Conservation (phyloP, 2,329 filamentous ascomycete species). For the Trichoderma atrobrunneum region DNA sequence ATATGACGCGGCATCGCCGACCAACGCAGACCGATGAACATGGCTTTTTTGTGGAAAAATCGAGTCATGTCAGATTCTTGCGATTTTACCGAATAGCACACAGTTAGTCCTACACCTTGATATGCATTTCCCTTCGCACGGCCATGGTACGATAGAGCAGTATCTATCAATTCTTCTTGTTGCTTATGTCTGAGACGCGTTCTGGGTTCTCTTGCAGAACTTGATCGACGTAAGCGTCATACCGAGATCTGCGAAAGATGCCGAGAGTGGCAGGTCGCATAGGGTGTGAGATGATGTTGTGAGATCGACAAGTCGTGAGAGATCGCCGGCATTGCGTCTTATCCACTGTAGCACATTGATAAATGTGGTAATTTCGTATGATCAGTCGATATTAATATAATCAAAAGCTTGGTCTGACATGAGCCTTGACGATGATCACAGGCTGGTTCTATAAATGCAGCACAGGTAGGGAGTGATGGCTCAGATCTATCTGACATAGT, state of each 20-base stretch:
- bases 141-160: not conserved
- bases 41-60: not conserved
- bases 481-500: not conserved
- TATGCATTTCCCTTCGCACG: not conserved
- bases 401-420: not conserved
- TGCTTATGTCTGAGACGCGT: not conserved
- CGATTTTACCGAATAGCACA: not conserved
- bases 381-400: not conserved
- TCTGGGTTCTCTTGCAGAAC: not conserved
- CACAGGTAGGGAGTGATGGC: not conserved
- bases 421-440: not conserved
- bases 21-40: not conserved
- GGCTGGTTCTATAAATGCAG: not conserved
- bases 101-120: not conserved
- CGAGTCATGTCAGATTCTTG: not conserved
- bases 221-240: slow-evolving; percentile 11
- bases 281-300: not conserved
- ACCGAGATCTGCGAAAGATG: not conserved
- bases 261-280: not conserved
- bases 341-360: not conserved
- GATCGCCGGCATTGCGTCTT: not conserved
- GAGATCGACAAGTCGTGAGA: not conserved
- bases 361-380: not conserved
- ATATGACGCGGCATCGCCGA: not conserved
- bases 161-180: not conserved